Evolutionary conservation across 495 filamentous ascomycete genomes (phyloP).

Genomic region (Stereocaulon alpinum): DNA sequence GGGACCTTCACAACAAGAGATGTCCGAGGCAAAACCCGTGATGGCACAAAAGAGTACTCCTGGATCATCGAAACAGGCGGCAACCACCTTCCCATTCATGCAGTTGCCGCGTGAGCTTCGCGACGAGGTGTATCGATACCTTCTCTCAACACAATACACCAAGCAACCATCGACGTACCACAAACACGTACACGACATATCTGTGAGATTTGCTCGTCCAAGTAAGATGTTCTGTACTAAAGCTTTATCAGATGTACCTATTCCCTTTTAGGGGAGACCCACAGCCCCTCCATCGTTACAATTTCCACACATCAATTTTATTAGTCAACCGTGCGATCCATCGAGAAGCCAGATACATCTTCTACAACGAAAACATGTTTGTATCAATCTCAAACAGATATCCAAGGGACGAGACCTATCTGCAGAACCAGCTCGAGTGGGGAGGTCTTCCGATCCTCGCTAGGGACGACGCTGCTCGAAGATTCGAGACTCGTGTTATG

Average conservation of each 20-base stretch:
- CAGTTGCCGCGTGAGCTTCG: not conserved
- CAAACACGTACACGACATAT: not conserved
- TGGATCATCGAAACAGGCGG: too few species aligned
- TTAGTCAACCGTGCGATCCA: not conserved
- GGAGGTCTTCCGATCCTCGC: not conserved
- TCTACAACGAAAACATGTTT: not conserved
- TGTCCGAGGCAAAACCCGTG: too few species aligned
- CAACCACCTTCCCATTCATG: not conserved
- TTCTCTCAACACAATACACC: not conserved
- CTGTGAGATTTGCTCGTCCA: not conserved
- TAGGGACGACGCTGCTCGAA: not conserved
- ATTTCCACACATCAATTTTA: not conserved
- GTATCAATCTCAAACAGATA: not conserved
- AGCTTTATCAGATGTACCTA: not conserved
- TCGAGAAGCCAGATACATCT: not conserved
- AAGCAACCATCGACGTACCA: not conserved
- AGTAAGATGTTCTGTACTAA: too few species aligned
- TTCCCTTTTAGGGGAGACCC: not conserved
- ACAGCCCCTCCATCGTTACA: not conserved
- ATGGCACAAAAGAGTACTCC: too few species aligned
- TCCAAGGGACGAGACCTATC: not conserved
- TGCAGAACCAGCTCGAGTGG: not conserved
- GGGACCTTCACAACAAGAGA: too few species aligned
- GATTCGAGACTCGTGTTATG: not conserved
- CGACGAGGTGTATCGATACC: not conserved